Base-by-base conservation (phyloP, 2,329 filamentous ascomycete genomes). In the Fusarium irregulare region DNA sequence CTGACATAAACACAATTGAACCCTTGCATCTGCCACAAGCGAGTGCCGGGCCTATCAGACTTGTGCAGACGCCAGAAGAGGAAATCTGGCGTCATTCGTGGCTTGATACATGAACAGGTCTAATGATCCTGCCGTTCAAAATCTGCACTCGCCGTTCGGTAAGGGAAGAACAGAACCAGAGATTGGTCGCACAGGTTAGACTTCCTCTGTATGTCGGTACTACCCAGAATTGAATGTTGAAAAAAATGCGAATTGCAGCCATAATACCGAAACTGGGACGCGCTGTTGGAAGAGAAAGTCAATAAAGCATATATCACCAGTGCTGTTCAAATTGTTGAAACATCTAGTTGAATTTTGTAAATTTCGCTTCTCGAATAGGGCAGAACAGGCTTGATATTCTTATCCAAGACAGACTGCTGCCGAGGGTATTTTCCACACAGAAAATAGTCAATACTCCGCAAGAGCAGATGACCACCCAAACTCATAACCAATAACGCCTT, bases 401-500 rank as follows among this genome's bases (percentile, higher is more conserved):
- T 64, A 57, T 46, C 56, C 34, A 44, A 42, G 50, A 61, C 49
- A 50, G 48, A 63, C 47, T 37, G 54, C 41, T 45, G 41, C 64
- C 32, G 47, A 47, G 49, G 48, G 64, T 70, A 68, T 65, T 61
- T 70, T 55, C 53, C 44, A 28, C 56, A 45, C 18, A 64, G 49
- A 30, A 64, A 71, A 68, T 62, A 42, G 55, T 56, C 63, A 50
- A 58, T 48, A 42, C 50, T 30, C 20, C 40, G 27, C 41, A 27
- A 44, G 37, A 40, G 25, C 27, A 49, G 16, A 62, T 27, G 37
- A 46, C 16, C 46, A 45, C 47, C 49, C 34, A 58, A 32, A 57
- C 40, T 34, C 37, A 32, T 54, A 23, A 40, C 61, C 47, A 25
- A 23, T 47, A 73, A 75, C 73, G 65, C 73, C 73, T 8, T 67